A percentile compares a stretch with the other conserved stretches of the same genome.
phyloP scores from a whole-genome alignment of 2,329 filamentous ascomycete genomes.

The Fusarium beomiforme region DNA sequence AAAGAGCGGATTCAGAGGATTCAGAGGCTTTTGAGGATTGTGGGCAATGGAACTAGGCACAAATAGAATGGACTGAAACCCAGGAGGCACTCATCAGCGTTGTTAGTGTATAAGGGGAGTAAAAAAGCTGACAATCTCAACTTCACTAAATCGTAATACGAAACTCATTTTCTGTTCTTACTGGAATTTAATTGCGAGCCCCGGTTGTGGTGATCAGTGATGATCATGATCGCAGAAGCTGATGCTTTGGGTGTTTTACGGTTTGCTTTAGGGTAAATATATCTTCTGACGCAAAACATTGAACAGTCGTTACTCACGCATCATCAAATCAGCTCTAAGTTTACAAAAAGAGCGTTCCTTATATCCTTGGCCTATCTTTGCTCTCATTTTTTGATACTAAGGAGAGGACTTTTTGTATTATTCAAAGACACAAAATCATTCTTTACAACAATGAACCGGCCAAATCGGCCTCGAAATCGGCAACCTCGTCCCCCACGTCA shows the following conservation, averaged over 20 bases:
- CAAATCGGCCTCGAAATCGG: constrained; percentile 48
- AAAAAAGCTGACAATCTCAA: neutral
- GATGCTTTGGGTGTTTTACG: neutral
- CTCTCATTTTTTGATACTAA: neutral
- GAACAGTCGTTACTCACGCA: constrained; percentile 8
- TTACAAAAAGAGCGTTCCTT: neutral
- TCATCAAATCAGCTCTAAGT: neutral
- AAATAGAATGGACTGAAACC: neutral
- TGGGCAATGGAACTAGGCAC: neutral
- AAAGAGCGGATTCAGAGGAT: no score
- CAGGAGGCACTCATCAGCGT: neutral
- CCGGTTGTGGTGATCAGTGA: neutral
- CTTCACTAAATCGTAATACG: neutral
- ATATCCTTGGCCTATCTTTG: neutral
- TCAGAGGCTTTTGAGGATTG: no score
- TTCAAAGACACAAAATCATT: neutral
- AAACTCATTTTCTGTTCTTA: neutral
- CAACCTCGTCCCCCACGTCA: constrained; percentile 44
- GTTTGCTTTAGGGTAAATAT: constrained; percentile 15
- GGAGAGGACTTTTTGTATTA: neutral
- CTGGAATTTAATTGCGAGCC: neutral
- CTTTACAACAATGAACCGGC: constrained; percentile 44
- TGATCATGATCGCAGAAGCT: neutral
- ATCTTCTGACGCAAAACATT: neutral
- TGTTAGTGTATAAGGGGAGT: neutral